Conservation (phyloP, 23 red algal genomes). For the Cyanidiococcus yangmingshanensis region DNA sequence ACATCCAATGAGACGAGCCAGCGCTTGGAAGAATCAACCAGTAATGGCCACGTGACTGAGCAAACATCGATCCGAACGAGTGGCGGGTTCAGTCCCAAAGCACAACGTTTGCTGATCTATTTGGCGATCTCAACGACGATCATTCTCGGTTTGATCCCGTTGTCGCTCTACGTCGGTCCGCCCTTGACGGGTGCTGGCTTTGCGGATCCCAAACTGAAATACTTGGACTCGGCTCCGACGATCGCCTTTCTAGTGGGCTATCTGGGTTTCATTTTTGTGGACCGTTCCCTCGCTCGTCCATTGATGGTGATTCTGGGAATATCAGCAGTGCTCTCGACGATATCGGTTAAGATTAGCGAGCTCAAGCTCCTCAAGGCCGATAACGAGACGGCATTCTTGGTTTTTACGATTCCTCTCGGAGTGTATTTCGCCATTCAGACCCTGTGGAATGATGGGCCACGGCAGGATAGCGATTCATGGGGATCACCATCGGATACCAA, state of each 20-base stretch:
- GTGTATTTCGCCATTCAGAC: background rate
- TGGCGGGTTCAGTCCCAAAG: too few relatives aligned
- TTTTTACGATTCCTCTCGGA: background rate
- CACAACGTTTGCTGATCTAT: background rate
- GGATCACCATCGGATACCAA: too few relatives aligned
- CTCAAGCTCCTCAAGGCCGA: background rate
- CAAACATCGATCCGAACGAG: too few relatives aligned
- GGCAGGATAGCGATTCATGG: too few relatives aligned
- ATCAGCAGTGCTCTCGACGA: background rate
- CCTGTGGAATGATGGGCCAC: too few relatives aligned
- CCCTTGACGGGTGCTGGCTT: background rate
- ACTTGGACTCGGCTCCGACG: constrained; percentile 14
- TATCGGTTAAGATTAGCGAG: background rate
- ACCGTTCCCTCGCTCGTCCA: background rate
- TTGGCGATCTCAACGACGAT: background rate
- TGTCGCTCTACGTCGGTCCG: background rate
- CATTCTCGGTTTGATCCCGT: background rate
- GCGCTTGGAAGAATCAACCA: too few relatives aligned
- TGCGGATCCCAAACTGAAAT: background rate
- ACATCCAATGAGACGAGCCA: too few relatives aligned
- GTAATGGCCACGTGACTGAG: too few relatives aligned
- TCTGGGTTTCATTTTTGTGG: background rate
- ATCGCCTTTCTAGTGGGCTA: constrained; percentile 6
- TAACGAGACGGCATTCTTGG: background rate
- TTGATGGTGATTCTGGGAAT: background rate